Conservation (phyloP, 257 asterid species). For the Solanum appendiculatum region DNA sequence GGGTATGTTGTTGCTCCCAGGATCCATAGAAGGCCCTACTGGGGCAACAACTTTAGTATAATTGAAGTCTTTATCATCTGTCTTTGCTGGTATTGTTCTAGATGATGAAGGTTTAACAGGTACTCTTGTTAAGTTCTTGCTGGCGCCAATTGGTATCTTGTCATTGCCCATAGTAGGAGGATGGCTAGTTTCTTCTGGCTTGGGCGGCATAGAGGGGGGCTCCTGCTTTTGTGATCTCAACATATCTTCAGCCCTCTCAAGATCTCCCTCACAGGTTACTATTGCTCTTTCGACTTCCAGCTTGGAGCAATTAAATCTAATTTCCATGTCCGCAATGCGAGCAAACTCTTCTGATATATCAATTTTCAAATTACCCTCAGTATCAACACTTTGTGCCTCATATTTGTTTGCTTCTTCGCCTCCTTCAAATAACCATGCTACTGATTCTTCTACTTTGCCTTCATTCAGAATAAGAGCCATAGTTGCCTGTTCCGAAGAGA, state of each 20-base stretch:
- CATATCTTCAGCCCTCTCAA: constrained; percentile 73
- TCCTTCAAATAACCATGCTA: constrained; percentile 68
- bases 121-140: constrained; percentile 26
- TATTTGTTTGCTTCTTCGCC: constrained; percentile 46
- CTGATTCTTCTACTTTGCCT: constrained; percentile 91
- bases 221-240: constrained; percentile 70
- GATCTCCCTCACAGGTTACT: constrained; percentile 84
- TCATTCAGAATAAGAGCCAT: constrained; percentile 93
- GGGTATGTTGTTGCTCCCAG: constrained; percentile 42
- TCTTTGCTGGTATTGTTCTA: constrained; percentile 31
- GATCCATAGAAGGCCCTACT: constrained; percentile 40
- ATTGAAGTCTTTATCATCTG: constrained; percentile 70
- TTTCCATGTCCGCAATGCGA: constrained; percentile 57
- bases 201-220: constrained; percentile 32
- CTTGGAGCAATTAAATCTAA: constrained; percentile 57
- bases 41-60: constrained; percentile 42
- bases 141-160: constrained; percentile 24
- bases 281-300: constrained; percentile 91
- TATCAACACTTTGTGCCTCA: constrained; percentile 37
- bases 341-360: constrained; percentile 90
- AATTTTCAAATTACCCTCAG: constrained; percentile 67
- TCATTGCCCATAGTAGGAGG: constrained; percentile 33
- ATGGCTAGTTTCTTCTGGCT: constrained; percentile 60
- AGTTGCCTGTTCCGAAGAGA: constrained; percentile 81
- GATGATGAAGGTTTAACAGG: constrained; percentile 32